phyloP scores from a whole-genome alignment of 805 yeast genomes.

The Torulaspora franciscae region DNA sequence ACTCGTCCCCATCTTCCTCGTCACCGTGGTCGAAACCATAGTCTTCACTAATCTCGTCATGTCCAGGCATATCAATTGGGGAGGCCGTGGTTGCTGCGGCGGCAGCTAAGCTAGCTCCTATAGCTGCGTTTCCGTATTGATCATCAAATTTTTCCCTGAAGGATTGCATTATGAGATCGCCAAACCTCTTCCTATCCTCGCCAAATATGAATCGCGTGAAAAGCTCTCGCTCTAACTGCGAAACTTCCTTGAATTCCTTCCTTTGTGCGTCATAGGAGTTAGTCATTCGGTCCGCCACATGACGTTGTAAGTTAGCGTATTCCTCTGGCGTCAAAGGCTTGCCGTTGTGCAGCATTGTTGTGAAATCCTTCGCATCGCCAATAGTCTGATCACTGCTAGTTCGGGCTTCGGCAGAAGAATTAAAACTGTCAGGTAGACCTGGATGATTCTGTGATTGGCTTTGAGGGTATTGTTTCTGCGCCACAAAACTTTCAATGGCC shows the following conservation, averaged over 20 bases:
- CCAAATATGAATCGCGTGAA: conserved; percentile 33
- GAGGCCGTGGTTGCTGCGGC: conserved; percentile 28
- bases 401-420: conserved; percentile 5
- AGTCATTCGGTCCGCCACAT: conserved; percentile 33
- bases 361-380: conserved; percentile 26
- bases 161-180: conserved; percentile 29
- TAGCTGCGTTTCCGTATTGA: conserved; percentile 22
- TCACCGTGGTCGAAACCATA: conserved; percentile 30
- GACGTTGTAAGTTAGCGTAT: conserved; percentile 30
- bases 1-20: conserved; percentile 21
- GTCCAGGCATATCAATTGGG: conserved; percentile 15
- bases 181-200: conserved; percentile 28
- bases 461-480: conserved; percentile 32
- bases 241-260: conserved; percentile 27
- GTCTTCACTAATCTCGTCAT: conserved; percentile 27
- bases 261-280: conserved; percentile 28
- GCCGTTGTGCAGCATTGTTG: conserved; percentile 31
- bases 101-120: conserved; percentile 27
- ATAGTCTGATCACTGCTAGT: conserved; percentile 12
- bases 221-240: conserved; percentile 31
- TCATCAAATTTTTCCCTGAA: conserved; percentile 27
- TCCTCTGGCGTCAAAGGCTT: conserved; percentile 31
- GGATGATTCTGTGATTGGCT: background rate
- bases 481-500: conserved; percentile 72
- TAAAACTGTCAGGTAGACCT: background rate